Evolutionary conservation across 225 moss, liverwort and hornwort genomes (phyloP), one percentile per base, ranked within the genome.

Genomic region (Ulota crispa): DNA sequence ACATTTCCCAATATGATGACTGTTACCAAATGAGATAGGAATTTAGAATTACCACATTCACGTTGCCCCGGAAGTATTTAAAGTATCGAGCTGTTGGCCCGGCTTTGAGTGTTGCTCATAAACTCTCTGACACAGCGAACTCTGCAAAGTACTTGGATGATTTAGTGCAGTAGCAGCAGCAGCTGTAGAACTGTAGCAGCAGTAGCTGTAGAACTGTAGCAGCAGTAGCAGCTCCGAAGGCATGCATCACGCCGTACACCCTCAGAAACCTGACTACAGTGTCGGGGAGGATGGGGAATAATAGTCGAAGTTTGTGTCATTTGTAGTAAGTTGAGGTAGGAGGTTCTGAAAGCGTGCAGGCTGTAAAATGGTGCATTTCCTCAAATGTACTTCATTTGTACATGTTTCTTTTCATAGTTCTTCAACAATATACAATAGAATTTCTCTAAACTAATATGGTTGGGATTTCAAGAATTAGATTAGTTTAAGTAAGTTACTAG

Each of bases 81-180:
- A 76, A 76, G 52, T 39, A 82, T 77, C 77, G 28, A 77, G 77
- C 83, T 83, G 70, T 70, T 70, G 75, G 74, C 42, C 0, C 32
- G 45, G 21, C 55, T 52, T 77, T 63, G 71, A 83, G 77, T 83
- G 83, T 54, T 1, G n/a, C 9, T 53, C 83, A 83, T 83, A 53
- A 77, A 77, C 77, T 3, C 70, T 28, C 30, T 70, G 70, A 18
- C 70, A 77, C 63, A 77, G 61, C 55, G 10, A 59, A n/a, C 42
- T n/a, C 66, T 81, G 67, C 64, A 74, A 67, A 45, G 67, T 66
- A 67, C 61, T 61, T 64, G 77, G 76, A 77, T 77, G 76, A 32
- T 50, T 69, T 57, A 70, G 60, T 61, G 64, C 72, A 9, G 59
- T 34, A n/a, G n/a, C 15, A 66, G 36, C 14, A 65, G 37, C 5